Conservation (phyloP, 768 basidiomycete genomes). For the Pleurotus tuber-regium region DNA sequence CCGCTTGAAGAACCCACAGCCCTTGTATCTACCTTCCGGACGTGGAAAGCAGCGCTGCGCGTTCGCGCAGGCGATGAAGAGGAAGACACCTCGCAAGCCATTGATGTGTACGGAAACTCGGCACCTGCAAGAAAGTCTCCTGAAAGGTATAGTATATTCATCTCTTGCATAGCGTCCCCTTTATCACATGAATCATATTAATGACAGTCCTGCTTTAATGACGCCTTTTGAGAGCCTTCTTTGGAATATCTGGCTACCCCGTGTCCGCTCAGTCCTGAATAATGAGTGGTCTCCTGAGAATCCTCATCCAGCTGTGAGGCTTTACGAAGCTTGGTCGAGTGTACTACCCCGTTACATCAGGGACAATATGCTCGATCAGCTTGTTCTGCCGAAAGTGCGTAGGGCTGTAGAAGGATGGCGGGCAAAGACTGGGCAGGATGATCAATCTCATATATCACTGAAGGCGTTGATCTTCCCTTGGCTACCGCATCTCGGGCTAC, state of each 20-base stretch:
- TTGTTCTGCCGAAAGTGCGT: constrained; percentile 90
- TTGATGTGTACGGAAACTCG: constrained; percentile 52
- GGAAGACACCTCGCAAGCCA: constrained; percentile 9
- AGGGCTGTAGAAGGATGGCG: constrained; percentile 85
- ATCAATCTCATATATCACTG: constrained; percentile 41
- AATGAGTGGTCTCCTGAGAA: constrained; percentile 87
- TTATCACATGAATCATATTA: too few relatives aligned
- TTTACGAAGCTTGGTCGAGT: constrained; percentile 87
- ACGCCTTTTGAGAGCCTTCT: constrained; percentile 92
- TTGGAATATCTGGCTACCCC: constrained; percentile 95
- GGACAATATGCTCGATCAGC: constrained; percentile 95
- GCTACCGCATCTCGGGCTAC: constrained; percentile 83
- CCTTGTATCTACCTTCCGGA: constrained; percentile 62
- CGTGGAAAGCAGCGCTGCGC: constrained; percentile 68
- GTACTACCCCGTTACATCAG: constrained; percentile 88
- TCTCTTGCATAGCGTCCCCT: too few relatives aligned
- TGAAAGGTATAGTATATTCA: too few relatives aligned
- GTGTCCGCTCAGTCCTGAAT: constrained; percentile 89
- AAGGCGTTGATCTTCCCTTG: constrained; percentile 92
- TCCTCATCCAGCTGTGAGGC: constrained; percentile 70
- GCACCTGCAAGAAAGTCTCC: not conserved
- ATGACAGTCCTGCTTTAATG: constrained; percentile 54
- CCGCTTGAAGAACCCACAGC: constrained; percentile 76
- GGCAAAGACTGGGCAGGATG: constrained; percentile 43
- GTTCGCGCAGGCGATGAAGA: constrained; percentile 46